These are phyloP conservation scores for Komagataella kurtzmanii DNA, from an alignment of 805 yeast genomes.

Conservation along the genomic window DNA sequence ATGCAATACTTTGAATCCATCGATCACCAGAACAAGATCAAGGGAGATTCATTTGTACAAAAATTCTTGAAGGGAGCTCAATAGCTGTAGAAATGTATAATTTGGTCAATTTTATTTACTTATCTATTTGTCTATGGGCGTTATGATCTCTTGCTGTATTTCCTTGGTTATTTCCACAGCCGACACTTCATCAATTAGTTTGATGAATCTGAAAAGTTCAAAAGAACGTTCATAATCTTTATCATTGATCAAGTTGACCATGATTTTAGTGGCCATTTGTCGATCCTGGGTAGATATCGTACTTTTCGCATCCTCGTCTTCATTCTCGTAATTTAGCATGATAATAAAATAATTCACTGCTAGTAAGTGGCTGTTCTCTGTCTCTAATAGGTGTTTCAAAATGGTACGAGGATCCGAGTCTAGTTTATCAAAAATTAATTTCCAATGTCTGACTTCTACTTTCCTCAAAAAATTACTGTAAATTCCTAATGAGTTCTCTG, in stretches of 20 bases:
- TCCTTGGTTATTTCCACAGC: conserved; percentile 22
- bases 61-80: conserved; percentile 56
- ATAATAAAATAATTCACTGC: conserved; percentile 39
- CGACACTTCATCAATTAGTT: conserved; percentile 25
- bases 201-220: conserved; percentile 39
- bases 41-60: conserved; percentile 51
- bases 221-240: conserved; percentile 40
- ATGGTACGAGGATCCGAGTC: conserved; percentile 29
- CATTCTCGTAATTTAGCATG: conserved; percentile 34
- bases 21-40: conserved; percentile 38
- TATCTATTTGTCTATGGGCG: not conserved
- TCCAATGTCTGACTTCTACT: conserved; percentile 39
- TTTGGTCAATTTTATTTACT: not conserved
- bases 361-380: conserved; percentile 25
- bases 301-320: conserved; percentile 13
- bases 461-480: conserved; percentile 38
- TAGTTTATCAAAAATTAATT: conserved; percentile 26
- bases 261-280: conserved; percentile 25
- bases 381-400: conserved; percentile 24
- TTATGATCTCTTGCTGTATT: conserved; percentile 6
- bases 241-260: conserved; percentile 23
- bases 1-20: conserved; percentile 69
- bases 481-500: conserved; percentile 19
- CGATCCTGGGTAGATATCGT: conserved; percentile 20
- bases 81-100: conserved; percentile 3